Evolutionary conservation across 345 rosid species (phyloP).

Genomic region (Rhodomyrtus tomentosa): DNA sequence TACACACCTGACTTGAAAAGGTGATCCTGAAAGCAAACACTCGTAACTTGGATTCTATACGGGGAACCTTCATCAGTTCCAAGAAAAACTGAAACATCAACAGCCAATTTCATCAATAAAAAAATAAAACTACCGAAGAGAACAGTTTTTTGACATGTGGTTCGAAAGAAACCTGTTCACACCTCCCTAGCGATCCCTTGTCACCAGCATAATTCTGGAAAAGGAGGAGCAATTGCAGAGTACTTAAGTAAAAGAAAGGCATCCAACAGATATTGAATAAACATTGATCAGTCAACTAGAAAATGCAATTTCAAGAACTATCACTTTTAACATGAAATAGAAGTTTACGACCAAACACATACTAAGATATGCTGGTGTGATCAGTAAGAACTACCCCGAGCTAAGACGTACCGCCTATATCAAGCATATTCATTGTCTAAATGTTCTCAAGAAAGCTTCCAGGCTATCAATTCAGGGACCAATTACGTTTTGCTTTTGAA

Average conservation of each 20-base stretch:
- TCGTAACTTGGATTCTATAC: constrained; percentile 87
- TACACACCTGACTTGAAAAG: constrained; percentile 71
- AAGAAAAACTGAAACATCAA: constrained; percentile 65
- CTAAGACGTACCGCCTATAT: too few species aligned
- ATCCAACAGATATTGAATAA: background rate
- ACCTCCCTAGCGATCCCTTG: constrained; percentile 93
- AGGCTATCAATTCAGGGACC: background rate
- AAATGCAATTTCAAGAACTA: background rate
- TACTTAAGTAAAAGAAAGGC: background rate
- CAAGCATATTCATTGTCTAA: too few species aligned
- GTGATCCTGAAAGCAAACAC: constrained; percentile 92
- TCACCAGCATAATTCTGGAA: constrained; percentile 77
- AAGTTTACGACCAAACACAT: background rate
- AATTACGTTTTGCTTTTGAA: background rate
- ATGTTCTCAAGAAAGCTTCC: background rate
- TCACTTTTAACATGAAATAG: background rate
- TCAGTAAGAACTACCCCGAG: background rate
- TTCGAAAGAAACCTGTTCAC: constrained; percentile 66
- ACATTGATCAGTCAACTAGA: background rate
- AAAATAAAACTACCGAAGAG: background rate
- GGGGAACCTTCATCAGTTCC: constrained; percentile 93
- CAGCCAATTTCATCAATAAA: constrained; percentile 9
- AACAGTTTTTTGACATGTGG: constrained; percentile 2
- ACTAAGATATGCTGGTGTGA: background rate
- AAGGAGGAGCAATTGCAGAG: background rate